These are phyloP conservation scores for Rhizophora apiculata DNA, from an alignment of 345 rosid genomes.

Conservation along the genomic window DNA sequence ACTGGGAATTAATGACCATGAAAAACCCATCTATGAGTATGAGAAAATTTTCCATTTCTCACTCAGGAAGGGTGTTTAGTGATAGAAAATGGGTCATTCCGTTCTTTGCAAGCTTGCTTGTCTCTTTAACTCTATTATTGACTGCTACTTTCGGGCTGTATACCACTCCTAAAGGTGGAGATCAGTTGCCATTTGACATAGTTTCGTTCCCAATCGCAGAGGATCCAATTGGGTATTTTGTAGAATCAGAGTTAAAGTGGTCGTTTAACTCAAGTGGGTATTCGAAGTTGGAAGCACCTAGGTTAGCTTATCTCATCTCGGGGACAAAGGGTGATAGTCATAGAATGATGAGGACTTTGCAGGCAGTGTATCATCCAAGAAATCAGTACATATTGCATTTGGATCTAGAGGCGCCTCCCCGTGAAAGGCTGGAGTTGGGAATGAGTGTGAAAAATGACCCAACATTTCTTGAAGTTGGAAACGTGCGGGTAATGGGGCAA, in stretches of 20 bases:
- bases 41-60: conserved; percentile 59
- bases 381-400: conserved; percentile 89
- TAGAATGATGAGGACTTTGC: conserved; percentile 91
- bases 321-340: conserved; percentile 94
- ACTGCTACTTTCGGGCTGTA: conserved; percentile 42
- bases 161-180: conserved; percentile 39
- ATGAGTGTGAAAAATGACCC: conserved; percentile 67
- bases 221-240: conserved; percentile 60
- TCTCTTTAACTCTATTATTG: conserved; percentile 56
- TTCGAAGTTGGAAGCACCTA: conserved; percentile 48
- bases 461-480: conserved; percentile 64
- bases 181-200: conserved; percentile 49
- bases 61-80: conserved; percentile 59
- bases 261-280: conserved; percentile 24
- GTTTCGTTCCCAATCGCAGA: conserved; percentile 40
- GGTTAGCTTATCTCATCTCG: conserved; percentile 84
- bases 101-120: conserved; percentile 72
- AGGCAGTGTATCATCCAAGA: conserved; percentile 92
- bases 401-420: conserved; percentile 92
- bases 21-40: conserved; percentile 27
- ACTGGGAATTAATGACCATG: conserved; percentile 15
- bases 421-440: conserved; percentile 74
- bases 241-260: conserved; percentile 56
- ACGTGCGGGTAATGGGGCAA: conserved; percentile 85
- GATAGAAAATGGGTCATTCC: conserved; percentile 85